Evolutionary conservation across 1,139 yeast genomes (phyloP), one percentile per base, ranked within the genome.

Genomic region (Sugiyamaella paludigena): DNA sequence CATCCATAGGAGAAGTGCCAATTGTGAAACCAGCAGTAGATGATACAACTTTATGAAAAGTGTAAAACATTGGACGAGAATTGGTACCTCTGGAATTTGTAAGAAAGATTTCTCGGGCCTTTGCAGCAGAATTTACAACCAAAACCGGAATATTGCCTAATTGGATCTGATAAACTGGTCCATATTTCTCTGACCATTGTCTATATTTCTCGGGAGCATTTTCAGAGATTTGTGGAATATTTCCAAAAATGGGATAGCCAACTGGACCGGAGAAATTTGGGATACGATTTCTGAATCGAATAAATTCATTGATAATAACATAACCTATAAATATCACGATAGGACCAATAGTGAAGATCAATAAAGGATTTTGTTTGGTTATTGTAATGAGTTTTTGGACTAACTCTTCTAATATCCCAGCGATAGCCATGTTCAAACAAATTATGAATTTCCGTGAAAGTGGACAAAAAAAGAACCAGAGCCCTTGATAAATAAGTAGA

Each of bases 1-100:
- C 70, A 4, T 84, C 79, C 57, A 73, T 78, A 1, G 94, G 92
- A 0, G 89, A 83, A 0, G 92, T 81, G 0, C 94, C 94, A 30
- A 85, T 75, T 0, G 92, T 85, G 56, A 77, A 51, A 11, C 58
- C 69, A 45, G 79, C 83, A 0, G 83, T 75, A 4, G 76, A 68
- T 0, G 88, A 81, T 1, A 85, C 77, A 6, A 84, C 71, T 32
- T 75, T 71, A 65, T 85, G 92, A 66, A 85, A 86, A 1, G 88
- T 83, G 62, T 80, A 77, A 52, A 77, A 71, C 36, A 74, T 66
- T 0, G 94, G 92, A 40, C 94, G 69, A 1, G 91, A 84, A 56
- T 79, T 81, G 51, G 78, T 77, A 1, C 81, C 76, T 39, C 71
- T 66, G 5, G 81, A 68, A 54, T 77, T 72, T 30, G 71, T 72